Percentiles rank a stretch among this genome's conserved stretches.
These are phyloP conservation scores for Angomonas ambiguus DNA, from an alignment of 208 protist genomes.

Conservation along the genomic window DNA sequence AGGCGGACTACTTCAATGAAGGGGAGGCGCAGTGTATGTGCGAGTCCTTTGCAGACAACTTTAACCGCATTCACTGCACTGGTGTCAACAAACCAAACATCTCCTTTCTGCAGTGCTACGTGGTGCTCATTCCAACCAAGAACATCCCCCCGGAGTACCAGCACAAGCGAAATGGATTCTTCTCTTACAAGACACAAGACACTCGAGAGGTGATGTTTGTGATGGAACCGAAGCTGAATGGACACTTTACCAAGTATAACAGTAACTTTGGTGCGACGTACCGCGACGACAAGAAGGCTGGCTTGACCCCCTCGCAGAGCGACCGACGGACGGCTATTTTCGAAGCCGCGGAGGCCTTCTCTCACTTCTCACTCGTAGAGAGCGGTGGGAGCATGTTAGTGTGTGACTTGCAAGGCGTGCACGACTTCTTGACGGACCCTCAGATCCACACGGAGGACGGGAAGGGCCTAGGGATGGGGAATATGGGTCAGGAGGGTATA, in stretches of 20 bases:
- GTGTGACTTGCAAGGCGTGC: slow-evolving; percentile 78
- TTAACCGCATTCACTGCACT: slow-evolving; percentile 54
- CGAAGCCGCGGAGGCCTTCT: slow-evolving; percentile 82
- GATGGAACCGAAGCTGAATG: slow-evolving; percentile 86
- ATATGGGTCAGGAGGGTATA: slow-evolving; percentile 79
- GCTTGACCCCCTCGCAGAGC: slow-evolving; percentile 32
- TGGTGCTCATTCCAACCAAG: slow-evolving; percentile 52
- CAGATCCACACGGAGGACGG: slow-evolving; percentile 81
- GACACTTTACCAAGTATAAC: slow-evolving; percentile 88
- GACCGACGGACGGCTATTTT: slow-evolving; percentile 51
- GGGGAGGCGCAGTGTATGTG: slow-evolving; percentile 84
- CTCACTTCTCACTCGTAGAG: slow-evolving; percentile 72
- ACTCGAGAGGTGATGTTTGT: slow-evolving; percentile 70
- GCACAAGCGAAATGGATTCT: slow-evolving; percentile 46
- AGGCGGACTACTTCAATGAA: slow-evolving; percentile 87
- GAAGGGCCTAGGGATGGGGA: slow-evolving; percentile 78
- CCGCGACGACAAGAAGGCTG: slow-evolving; percentile 49
- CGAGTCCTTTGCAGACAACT: slow-evolving; percentile 79
- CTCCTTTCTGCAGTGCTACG: slow-evolving; percentile 84
- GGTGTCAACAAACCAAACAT: slow-evolving; percentile 54
- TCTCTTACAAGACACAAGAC: slow-evolving; percentile 70
- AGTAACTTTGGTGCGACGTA: slow-evolving; percentile 82
- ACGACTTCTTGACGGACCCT: slow-evolving; percentile 80
- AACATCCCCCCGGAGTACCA: slow-evolving; percentile 51
- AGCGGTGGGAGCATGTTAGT: slow-evolving; percentile 71